Evolutionary conservation across 2,329 filamentous ascomycete species (phyloP).

Genomic region (Neurospora sp.): DNA sequence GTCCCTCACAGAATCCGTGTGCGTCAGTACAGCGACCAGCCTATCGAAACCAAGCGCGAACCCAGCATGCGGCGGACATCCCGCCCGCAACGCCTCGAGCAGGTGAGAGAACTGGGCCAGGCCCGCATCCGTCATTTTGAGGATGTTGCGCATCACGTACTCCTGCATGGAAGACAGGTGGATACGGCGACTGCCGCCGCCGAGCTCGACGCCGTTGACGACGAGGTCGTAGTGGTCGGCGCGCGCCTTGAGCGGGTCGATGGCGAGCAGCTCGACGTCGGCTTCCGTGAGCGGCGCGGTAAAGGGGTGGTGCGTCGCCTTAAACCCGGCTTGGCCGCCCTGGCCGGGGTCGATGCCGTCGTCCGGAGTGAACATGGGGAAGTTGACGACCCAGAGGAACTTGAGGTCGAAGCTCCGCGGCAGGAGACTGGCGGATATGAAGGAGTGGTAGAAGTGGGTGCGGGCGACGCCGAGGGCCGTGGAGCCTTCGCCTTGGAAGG

Average conservation of each 20-base stretch:
- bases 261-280: slow-evolving; percentile 66
- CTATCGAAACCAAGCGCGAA: slow-evolving; percentile 90
- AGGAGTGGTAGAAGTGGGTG: slow-evolving; percentile 56
- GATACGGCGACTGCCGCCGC: slow-evolving; percentile 86
- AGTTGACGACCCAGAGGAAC: slow-evolving; percentile 81
- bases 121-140: slow-evolving; percentile 64
- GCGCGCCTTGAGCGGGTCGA: slow-evolving; percentile 58
- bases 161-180: slow-evolving; percentile 76
- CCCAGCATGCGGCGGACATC: slow-evolving; percentile 90
- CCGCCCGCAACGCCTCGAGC: slow-evolving; percentile 68
- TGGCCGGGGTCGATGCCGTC: slow-evolving; percentile 63
- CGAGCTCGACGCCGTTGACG: slow-evolving; percentile 88
- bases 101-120: slow-evolving; percentile 79
- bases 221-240: slow-evolving; percentile 96
- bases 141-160: slow-evolving; percentile 71
- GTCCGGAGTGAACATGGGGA: slow-evolving; percentile 81
- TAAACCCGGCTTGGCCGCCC: slow-evolving; percentile 68
- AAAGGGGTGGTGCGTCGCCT: slow-evolving; percentile 90
- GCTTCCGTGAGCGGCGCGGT: slow-evolving; percentile 66
- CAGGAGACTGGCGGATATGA: slow-evolving; percentile 53
- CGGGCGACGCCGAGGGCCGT: slow-evolving; percentile 63
- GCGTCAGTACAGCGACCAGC: slow-evolving; percentile 68
- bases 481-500: slow-evolving; percentile 58
- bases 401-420: slow-evolving; percentile 39
- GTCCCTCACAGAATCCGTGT: slow-evolving; percentile 69